Evolutionary conservation across 768 basidiomycete genomes (phyloP).

Genomic region (Suillus subaureus): DNA sequence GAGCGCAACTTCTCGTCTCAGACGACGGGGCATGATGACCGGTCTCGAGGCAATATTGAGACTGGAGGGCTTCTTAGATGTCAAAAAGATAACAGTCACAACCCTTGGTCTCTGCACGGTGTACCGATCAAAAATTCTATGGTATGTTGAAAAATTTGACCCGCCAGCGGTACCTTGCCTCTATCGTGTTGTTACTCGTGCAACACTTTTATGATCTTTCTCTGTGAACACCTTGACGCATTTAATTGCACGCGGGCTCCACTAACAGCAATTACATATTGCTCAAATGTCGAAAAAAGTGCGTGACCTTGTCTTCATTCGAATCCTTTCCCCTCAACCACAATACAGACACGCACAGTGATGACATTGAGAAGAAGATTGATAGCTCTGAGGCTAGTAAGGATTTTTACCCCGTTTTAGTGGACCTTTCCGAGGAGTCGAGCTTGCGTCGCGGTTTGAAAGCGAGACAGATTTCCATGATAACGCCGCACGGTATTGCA

Average conservation of each 20-base stretch:
- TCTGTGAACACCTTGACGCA: slow-evolving; percentile 3
- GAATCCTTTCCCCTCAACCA: not conserved
- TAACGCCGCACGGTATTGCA: slow-evolving; percentile 48
- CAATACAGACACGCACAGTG: not conserved
- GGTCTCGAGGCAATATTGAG: not conserved
- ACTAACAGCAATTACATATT: not conserved
- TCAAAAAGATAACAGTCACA: not conserved
- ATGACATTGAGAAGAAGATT: not conserved
- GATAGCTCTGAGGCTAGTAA: not conserved
- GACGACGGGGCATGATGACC: not conserved
- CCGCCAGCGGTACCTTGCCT: not conserved
- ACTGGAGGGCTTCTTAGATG: not conserved
- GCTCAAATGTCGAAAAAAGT: not conserved
- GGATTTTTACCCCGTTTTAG: slow-evolving; percentile 19
- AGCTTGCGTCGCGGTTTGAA: slow-evolving; percentile 52
- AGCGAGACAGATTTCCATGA: slow-evolving; percentile 57
- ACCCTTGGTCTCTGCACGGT: not conserved
- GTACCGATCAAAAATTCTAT: not conserved
- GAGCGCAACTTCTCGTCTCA: not conserved
- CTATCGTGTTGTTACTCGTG: not conserved
- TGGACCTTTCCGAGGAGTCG: slow-evolving; percentile 38
- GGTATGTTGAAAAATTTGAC: not conserved
- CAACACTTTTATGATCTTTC: not conserved
- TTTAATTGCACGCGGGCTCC: not conserved
- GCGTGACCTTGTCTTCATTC: not conserved